These are phyloP conservation scores for Coniferiporia sulphurascens DNA, from an alignment of 1,284 basidiomycete genomes.

Conservation along the genomic window DNA sequence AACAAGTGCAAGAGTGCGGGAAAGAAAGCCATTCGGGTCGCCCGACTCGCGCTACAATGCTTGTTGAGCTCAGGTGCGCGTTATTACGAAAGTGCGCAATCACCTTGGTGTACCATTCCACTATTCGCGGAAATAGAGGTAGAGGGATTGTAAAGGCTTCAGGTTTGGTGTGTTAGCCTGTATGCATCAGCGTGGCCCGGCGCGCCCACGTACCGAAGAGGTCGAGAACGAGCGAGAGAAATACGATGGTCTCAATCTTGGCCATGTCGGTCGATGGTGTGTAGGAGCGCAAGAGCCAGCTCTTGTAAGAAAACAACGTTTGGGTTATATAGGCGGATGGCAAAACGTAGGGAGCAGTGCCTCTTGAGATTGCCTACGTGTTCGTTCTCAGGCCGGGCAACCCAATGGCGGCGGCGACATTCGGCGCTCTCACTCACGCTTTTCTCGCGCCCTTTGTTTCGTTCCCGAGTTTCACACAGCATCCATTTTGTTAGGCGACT, in stretches of 20 bases:
- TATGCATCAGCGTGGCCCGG: conserved; percentile 72
- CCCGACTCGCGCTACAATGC: conserved; percentile 57
- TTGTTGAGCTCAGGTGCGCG: neutral
- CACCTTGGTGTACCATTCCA: conserved; percentile 84
- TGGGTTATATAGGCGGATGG: conserved; percentile 9
- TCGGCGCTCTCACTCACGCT: conserved; percentile 8
- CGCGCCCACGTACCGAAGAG: conserved; percentile 65
- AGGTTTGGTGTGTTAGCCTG: conserved; percentile 1
- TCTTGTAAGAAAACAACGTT: neutral
- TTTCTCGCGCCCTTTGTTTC: neutral
- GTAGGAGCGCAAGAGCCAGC: conserved; percentile 13
- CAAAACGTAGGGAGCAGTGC: neutral
- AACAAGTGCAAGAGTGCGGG: conserved; percentile 63
- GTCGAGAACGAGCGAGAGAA: conserved; percentile 80
- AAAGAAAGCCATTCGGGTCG: conserved; percentile 65
- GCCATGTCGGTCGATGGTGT: conserved; percentile 37
- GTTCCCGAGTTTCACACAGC: neutral
- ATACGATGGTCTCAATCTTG: conserved; percentile 71
- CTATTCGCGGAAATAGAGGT: conserved; percentile 83
- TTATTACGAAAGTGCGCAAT: conserved; percentile 22
- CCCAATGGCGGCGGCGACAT: conserved; percentile 10
- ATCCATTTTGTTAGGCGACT: neutral
- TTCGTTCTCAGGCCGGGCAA: conserved; percentile 9
- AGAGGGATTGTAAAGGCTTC: conserved; percentile 91
- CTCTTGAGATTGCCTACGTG: conserved; percentile 7